Evolutionary conservation across 768 basidiomycete species (phyloP).

Genomic region (Asterophora lycoperdoides): DNA sequence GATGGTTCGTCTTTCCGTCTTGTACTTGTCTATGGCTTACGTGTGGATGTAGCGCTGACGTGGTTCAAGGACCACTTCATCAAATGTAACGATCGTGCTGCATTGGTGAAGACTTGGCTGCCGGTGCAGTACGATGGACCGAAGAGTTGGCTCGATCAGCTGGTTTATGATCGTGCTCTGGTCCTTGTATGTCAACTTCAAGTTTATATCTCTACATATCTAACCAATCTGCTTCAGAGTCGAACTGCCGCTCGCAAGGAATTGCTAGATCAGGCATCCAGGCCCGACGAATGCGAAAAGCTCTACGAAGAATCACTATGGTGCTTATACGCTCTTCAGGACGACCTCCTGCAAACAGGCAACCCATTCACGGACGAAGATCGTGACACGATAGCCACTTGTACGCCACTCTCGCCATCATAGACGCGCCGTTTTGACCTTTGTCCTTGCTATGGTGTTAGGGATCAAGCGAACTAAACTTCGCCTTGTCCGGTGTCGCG

Average conservation of each 20-base stretch:
- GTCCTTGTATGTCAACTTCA: slow-evolving; percentile 49
- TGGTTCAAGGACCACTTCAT: slow-evolving; percentile 96
- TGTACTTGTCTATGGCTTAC: slow-evolving; percentile 8
- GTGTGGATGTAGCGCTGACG: slow-evolving; percentile 50
- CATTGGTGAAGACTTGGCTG: slow-evolving; percentile 83
- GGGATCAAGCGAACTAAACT: slow-evolving; percentile 87
- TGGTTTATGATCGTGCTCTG: slow-evolving; percentile 90
- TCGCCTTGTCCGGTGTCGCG: slow-evolving; percentile 72
- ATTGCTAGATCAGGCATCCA: slow-evolving; percentile 70
- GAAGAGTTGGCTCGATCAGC: slow-evolving; percentile 80
- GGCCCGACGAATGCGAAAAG: slow-evolving; percentile 83
- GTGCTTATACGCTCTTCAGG: slow-evolving; percentile 90
- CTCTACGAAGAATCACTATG: slow-evolving; percentile 93
- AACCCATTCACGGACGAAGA: slow-evolving; percentile 87
- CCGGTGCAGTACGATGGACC: slow-evolving; percentile 80
- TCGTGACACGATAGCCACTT: slow-evolving; percentile 70
- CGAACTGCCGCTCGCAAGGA: slow-evolving; percentile 91
- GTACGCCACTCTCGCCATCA: slow-evolving; percentile 38
- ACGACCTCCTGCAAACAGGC: slow-evolving; percentile 76
- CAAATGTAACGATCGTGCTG: slow-evolving; percentile 90
- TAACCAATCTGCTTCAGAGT: slow-evolving; percentile 48
- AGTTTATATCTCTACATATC: neutral
- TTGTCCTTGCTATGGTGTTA: slow-evolving; percentile 27
- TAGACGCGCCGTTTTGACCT: neutral
- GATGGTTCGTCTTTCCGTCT: slow-evolving; percentile 46